A percentile compares a stretch with the other conserved stretches of the same genome.
phyloP scores from a whole-genome alignment of 1,139 yeast species.

The Debaryomycetaceae sp. region DNA sequence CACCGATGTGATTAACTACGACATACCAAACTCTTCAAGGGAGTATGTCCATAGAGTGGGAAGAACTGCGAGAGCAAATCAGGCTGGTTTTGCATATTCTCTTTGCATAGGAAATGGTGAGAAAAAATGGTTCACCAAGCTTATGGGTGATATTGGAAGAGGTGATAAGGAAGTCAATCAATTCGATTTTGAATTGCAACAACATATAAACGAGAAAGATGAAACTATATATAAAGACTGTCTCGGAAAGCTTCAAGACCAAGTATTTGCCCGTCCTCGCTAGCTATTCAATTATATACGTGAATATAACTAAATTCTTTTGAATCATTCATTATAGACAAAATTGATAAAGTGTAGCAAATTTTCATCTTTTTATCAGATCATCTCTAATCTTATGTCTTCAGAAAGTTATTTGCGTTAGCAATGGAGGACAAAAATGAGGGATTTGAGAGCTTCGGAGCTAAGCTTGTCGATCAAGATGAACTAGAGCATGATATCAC shows the following conservation, averaged over 20 bases:
- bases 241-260: constrained; percentile 24
- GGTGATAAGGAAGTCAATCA: constrained; percentile 20
- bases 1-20: constrained; percentile 81
- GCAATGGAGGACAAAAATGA: constrained; percentile 12
- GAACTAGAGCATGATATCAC: constrained; percentile 72
- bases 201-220: constrained; percentile 22
- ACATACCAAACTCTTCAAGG: constrained; percentile 80
- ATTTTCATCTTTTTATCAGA: no score
- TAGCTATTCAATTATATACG: no score
- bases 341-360: no score
- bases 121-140: constrained; percentile 56
- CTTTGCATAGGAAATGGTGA: constrained; percentile 76
- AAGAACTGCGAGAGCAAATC: constrained; percentile 92
- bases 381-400: no score
- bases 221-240: constrained; percentile 23
- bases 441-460: constrained; percentile 25
- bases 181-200: constrained; percentile 18
- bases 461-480: constrained; percentile 66
- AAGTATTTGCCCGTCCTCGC: constrained; percentile 7
- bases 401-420: background rate
- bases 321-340: no score
- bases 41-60: constrained; percentile 97
- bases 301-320: no score
- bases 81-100: constrained; percentile 69
- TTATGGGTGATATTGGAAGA: constrained; percentile 44